Percentiles rank a stretch among this genome's conserved stretches.
Evolutionary conservation across 495 filamentous ascomycete genomes (phyloP).

Genomic region (Sordaria brevicollis): DNA sequence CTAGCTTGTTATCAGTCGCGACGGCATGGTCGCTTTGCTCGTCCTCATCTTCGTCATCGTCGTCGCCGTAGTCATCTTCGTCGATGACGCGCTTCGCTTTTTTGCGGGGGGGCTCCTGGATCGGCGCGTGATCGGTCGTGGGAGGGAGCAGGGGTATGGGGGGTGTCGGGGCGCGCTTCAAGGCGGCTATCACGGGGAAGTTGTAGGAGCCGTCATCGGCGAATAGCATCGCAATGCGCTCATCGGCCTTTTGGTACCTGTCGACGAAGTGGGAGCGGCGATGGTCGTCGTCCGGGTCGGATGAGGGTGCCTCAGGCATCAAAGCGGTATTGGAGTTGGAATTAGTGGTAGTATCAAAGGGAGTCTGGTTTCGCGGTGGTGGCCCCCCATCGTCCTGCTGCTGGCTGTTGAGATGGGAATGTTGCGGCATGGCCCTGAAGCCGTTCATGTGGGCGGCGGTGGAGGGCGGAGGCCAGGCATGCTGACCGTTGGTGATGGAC

Average conservation of each 20-base stretch:
- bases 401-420: constrained; percentile 14
- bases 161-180: constrained; percentile 23
- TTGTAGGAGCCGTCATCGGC: constrained; percentile 65
- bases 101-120: constrained; percentile 38
- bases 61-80: constrained; percentile 75
- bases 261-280: constrained; percentile 33
- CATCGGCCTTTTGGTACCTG: constrained; percentile 31
- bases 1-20: constrained; percentile 25
- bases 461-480: constrained; percentile 33
- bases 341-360: constrained; percentile 29
- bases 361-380: constrained; percentile 24
- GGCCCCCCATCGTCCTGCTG: constrained; percentile 32
- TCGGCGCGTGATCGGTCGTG: constrained; percentile 36
- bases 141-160: constrained; percentile 26
- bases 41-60: constrained; percentile 66
- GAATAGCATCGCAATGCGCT: constrained; percentile 51
- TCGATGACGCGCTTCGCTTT: constrained; percentile 48
- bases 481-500: constrained; percentile 42
- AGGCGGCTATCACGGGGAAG: constrained; percentile 24
- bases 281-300: constrained; percentile 36
- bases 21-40: constrained; percentile 45
- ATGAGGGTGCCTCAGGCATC: constrained; percentile 39
- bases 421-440: constrained; percentile 15
- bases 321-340: constrained; percentile 20
- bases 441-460: constrained; percentile 22